Evolutionary conservation across 2,329 filamentous ascomycete species (phyloP), one percentile per base, ranked within the genome.

Genomic region (Penicillium sp.): DNA sequence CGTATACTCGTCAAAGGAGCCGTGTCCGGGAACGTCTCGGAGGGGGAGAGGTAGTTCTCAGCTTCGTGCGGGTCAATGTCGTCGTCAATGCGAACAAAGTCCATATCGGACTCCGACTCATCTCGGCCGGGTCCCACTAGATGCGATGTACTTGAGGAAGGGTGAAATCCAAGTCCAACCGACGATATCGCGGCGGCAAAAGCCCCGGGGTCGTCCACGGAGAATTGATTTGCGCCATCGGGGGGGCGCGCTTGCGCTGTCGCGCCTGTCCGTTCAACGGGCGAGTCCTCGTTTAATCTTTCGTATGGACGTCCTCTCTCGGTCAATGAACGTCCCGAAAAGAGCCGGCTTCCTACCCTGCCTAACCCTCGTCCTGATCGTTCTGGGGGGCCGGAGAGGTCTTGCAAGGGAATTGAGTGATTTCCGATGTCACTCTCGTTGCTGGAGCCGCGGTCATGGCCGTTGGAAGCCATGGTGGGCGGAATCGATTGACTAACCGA

Each of bases 391-490:
- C 76, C 75, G 13, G 81, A 80, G 41, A 91, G 81, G 69, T 89
- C 86, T 76, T 88, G 88, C 62, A 94, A 81, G 63, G 90, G 90
- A 78, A 95, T 93, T 65, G 89, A 89, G 58, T 79, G 77, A 61
- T 72, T 65, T n/a, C 66, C 64, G 23, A 69, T 64, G 57, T 65
- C 64, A 56, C 67, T 67, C 45, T 74, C 69, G 58, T 68, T 66
- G 62, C 69, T 62, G 66, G 71, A 62, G 64, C 70, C 71, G 67
- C 66, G 67, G 67, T 68, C 70, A 65, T 75, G 72, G 68, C 71
- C 73, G 67, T 71, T 74, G 56, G 77, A 74, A 71, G 78, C 78
- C 78, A 80, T 80, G 67, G 70, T 77, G 66, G 71, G 73, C 74
- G 73, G 63, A 58, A 57, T 70, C 66, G 70, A 66, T 67, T 62